Base-by-base conservation (phyloP, 495 filamentous ascomycete genomes). In the Neurospora sp. region DNA sequence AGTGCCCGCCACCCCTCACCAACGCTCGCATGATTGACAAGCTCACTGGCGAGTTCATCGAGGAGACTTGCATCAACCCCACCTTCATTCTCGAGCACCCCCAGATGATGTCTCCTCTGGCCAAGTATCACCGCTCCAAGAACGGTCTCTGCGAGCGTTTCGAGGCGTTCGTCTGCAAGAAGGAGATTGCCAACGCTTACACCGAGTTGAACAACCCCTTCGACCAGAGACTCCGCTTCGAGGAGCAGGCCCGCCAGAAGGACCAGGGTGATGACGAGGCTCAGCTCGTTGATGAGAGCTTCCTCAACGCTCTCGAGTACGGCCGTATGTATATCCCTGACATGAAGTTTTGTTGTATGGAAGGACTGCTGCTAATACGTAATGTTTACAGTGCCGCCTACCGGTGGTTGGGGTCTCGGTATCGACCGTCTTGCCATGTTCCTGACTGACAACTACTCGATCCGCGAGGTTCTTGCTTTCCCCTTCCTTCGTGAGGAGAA, bases 1-100 rank as follows among this genome's bases (percentile, higher is more conserved):
- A 97, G 16, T 98, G 95, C 86, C 84, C 93, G 31, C 90, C 94
- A 1, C 96, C 96, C 9, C 86, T 92, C 70, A 99, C 96, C 73
- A 98, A 97, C 79, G 91, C 95, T n/a, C 89, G 96, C 71, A 97
- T 98, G 92, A 90, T 99, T 70, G 96, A 99, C 84, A 97, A 94
- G 85, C 89, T 99, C 70, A 94, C 95, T 22, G 95, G 95, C 72
- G 94, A 97, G 76, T 97, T 95, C 83, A 95, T 98, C 77, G 96
- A 99, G 84, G 90, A 92, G 77, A 94, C 89, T 39, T 97, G 94
- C 83, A 83, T 98, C 78, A 97, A 94, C 87, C 96, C 96, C 0
- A 98, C 94, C 72, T 99, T 98, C 87, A 98, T 98, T 82, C 92
- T 76, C 45, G 79, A 81, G 70, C 94, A 98, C 84, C 94, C 94